Conservation (phyloP, 208 protist genomes). For the Acanthamoeba polyphaga region DNA sequence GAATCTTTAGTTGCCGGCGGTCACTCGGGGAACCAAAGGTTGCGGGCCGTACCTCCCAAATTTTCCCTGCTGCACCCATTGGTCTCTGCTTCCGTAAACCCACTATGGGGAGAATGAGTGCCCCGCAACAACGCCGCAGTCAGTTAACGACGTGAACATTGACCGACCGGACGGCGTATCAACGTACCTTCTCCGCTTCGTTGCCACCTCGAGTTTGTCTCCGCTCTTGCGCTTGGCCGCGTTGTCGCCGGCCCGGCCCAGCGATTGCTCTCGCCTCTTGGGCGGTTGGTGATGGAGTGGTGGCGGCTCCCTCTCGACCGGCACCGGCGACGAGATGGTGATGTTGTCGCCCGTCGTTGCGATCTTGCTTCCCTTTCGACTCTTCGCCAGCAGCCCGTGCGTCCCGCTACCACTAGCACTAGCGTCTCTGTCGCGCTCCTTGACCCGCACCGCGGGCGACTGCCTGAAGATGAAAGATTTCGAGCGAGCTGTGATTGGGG, state of each 20-base stretch:
- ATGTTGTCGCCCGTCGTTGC: neutral
- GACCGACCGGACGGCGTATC: no score
- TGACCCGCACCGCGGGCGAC: neutral
- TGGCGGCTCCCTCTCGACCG: neutral
- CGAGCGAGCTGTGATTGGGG: neutral
- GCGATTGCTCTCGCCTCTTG: neutral
- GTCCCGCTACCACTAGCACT: neutral
- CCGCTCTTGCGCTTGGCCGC: neutral
- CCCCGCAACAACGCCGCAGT: neutral
- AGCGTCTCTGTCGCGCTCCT: neutral
- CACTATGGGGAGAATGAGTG: neutral
- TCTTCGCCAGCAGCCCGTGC: neutral
- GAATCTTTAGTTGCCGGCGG: no score
- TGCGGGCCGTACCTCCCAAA: neutral
- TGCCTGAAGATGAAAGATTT: slow-evolving; percentile 16
- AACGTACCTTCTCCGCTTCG: neutral
- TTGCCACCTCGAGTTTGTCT: neutral
- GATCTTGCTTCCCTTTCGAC: neutral
- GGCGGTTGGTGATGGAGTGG: neutral
- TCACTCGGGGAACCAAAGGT: neutral
- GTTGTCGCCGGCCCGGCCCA: neutral
- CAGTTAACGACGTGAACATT: neutral
- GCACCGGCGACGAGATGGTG: neutral
- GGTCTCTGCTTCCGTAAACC: neutral
- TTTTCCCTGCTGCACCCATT: slow-evolving; percentile 1